phyloP scores from a whole-genome alignment of 2,329 filamentous ascomycete species.

The Clonostachys sp. region DNA sequence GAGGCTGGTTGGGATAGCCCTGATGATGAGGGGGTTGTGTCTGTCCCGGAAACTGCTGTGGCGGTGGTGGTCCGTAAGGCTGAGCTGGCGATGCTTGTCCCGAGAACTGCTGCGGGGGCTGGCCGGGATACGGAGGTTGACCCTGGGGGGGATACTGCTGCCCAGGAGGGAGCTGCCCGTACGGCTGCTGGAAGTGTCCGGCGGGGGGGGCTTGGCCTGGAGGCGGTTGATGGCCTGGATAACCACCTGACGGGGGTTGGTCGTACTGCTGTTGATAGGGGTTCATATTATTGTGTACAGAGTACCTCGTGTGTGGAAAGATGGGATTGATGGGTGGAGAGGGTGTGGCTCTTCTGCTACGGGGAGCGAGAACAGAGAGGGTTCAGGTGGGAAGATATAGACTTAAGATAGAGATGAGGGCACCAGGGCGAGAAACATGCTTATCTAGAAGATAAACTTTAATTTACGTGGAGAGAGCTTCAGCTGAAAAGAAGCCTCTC shows the following conservation, averaged over 20 bases:
- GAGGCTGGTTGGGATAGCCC: constrained; percentile 2
- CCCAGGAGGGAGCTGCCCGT: constrained; percentile 5
- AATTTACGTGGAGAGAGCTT: no score
- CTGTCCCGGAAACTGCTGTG: constrained; percentile 2
- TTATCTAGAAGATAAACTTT: no score
- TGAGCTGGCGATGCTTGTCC: constrained; percentile 7
- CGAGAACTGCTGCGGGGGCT: constrained; percentile 6
- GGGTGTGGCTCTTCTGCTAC: no score
- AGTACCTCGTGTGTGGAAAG: no score
- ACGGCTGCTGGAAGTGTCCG: constrained; percentile 1
- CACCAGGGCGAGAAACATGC: no score
- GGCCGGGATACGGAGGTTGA: constrained; percentile 4
- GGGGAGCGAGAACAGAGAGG: no score
- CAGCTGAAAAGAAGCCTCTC: no score
- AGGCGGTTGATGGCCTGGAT: neutral
- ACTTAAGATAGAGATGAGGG: no score
- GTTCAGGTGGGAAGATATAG: no score
- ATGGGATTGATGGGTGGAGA: no score
- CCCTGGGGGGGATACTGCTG: constrained; percentile 3
- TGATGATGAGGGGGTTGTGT: constrained; percentile 7
- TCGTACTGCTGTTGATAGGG: neutral
- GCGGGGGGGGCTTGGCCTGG: constrained; percentile 1
- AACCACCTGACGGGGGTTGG: neutral
- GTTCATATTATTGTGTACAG: no score
- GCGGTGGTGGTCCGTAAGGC: constrained; percentile 1